phyloP scores from a whole-genome alignment of 208 protist genomes.

The Vickermania ingenoplastis region DNA sequence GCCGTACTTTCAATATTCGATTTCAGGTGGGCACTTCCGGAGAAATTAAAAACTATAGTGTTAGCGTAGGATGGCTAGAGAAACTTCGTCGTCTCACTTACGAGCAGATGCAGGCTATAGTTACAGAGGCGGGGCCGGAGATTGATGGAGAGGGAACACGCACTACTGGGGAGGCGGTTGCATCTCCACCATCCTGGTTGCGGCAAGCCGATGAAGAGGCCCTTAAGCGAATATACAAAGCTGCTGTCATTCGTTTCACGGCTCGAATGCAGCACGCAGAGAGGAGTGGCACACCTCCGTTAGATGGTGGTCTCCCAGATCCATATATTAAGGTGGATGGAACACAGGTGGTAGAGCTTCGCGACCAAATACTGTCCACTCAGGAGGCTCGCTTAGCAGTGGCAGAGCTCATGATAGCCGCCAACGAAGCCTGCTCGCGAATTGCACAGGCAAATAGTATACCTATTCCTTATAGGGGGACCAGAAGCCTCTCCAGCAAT shows the following conservation, averaged over 20 bases:
- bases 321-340: conserved; percentile 58
- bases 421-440: conserved; percentile 86
- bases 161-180: not conserved
- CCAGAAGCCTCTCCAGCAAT: conserved; percentile 57
- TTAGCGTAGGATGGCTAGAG: conserved; percentile 64
- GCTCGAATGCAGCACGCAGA: conserved; percentile 26
- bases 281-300: conserved; percentile 11
- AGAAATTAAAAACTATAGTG: conserved; percentile 61
- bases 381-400: conserved; percentile 72
- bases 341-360: conserved; percentile 46
- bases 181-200: conserved; percentile 36
- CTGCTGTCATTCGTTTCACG: conserved; percentile 28
- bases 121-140: conserved; percentile 3
- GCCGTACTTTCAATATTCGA: conserved; percentile 79
- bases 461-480: conserved; percentile 73
- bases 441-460: conserved; percentile 67
- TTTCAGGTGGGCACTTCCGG: conserved; percentile 62
- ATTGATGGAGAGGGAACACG: not conserved
- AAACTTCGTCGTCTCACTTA: conserved; percentile 82
- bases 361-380: conserved; percentile 71
- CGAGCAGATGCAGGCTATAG: conserved; percentile 63
- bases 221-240: conserved; percentile 48
- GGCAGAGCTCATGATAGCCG: conserved; percentile 87
- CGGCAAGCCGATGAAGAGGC: conserved; percentile 22
- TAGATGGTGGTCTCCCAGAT: conserved; percentile 60